Conservation (phyloP, 805 yeast genomes). For the Ogataea populi-albae region DNA sequence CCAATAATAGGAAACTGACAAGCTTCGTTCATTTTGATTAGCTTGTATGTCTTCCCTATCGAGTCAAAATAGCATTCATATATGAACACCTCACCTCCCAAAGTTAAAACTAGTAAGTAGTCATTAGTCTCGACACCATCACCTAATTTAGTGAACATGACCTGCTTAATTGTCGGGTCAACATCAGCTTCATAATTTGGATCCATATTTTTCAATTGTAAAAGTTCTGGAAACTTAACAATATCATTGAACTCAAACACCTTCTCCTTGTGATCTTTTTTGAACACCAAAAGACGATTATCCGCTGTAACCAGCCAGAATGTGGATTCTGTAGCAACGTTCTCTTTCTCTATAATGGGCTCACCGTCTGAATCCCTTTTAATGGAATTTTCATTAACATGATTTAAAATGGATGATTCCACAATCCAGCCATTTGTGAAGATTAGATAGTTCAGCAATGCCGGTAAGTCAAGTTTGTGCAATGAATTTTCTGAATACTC, state of each 20-base stretch:
- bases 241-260: constrained; percentile 52
- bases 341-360: constrained; percentile 21
- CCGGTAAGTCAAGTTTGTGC: constrained; percentile 33
- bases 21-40: constrained; percentile 43
- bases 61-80: constrained; percentile 55
- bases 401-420: constrained; percentile 45
- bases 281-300: constrained; percentile 65
- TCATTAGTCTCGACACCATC: constrained; percentile 54
- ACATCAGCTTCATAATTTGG: constrained; percentile 51
- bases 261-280: constrained; percentile 50
- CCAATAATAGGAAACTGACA: constrained; percentile 56
- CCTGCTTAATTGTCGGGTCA: constrained; percentile 72
- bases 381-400: constrained; percentile 33
- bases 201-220: constrained; percentile 47
- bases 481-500: constrained; percentile 34
- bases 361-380: constrained; percentile 27
- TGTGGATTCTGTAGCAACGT: constrained; percentile 35
- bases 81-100: constrained; percentile 74
- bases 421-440: constrained; percentile 69
- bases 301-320: constrained; percentile 75
- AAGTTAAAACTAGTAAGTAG: constrained; percentile 65
- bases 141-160: constrained; percentile 63
- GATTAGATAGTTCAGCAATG: constrained; percentile 37
- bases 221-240: constrained; percentile 43
- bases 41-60: constrained; percentile 36